phyloP scores from a whole-genome alignment of 2,329 filamentous ascomycete genomes.

The Calonectria naviculata region DNA sequence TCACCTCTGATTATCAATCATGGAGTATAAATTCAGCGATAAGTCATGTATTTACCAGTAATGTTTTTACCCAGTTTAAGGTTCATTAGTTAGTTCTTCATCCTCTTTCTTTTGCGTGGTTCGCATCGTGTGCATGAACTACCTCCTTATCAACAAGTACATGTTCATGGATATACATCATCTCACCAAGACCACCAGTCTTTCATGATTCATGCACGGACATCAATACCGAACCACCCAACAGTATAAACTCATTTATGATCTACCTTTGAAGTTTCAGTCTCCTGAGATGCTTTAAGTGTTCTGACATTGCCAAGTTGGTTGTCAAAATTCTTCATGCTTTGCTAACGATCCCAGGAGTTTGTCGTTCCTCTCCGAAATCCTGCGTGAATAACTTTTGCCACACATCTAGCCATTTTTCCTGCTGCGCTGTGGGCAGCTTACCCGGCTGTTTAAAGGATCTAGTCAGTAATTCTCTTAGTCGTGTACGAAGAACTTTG shows the following conservation, averaged over 20 bases:
- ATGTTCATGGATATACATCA: neutral
- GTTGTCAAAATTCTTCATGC: slow-evolving; percentile 30
- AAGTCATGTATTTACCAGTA: too few species aligned
- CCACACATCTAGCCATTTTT: slow-evolving; percentile 81
- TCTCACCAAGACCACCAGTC: neutral
- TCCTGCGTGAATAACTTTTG: slow-evolving; percentile 74
- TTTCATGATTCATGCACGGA: neutral
- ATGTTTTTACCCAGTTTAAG: too few species aligned
- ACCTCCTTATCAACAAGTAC: neutral
- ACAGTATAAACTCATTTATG: neutral
- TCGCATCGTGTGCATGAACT: neutral
- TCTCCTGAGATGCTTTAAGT: neutral
- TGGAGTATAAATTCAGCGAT: too few species aligned
- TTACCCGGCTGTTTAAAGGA: slow-evolving; percentile 77
- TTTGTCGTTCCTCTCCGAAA: slow-evolving; percentile 47
- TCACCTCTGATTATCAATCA: too few species aligned
- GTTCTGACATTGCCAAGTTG: neutral
- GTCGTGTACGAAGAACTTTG: slow-evolving; percentile 78
- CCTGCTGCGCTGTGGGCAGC: slow-evolving; percentile 72
- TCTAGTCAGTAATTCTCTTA: slow-evolving; percentile 80
- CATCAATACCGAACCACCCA: neutral
- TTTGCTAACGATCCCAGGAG: slow-evolving; percentile 41
- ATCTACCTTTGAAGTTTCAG: neutral
- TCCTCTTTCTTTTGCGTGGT: neutral
- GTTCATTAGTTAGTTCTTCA: too few species aligned